A percentile compares a stretch with the other conserved stretches of the same genome.
Conservation (phyloP, 2,329 filamentous ascomycete species). For the Bimuria novae-zelandiae region DNA sequence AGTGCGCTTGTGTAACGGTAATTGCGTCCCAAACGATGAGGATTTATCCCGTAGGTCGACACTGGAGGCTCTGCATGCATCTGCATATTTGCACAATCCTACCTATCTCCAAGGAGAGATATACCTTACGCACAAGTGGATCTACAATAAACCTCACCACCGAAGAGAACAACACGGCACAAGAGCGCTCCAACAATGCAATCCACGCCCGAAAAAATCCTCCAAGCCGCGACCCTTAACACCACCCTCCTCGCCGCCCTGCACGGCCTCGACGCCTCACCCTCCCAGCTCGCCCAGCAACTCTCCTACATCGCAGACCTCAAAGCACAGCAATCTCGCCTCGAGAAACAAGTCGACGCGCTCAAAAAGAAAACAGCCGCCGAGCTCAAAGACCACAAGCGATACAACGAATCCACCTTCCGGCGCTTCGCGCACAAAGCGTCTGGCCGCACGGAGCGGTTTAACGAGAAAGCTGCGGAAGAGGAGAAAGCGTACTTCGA, state of each 20-base stretch:
- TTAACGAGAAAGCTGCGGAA: conserved; percentile 39
- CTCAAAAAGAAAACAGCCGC: conserved; percentile 23
- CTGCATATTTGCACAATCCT: too few species aligned
- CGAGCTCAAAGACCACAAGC: conserved; percentile 39
- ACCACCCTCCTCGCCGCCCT: conserved; percentile 31
- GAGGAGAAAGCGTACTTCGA: conserved; percentile 44
- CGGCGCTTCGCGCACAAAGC: conserved; percentile 40
- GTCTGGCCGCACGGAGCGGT: conserved; percentile 31
- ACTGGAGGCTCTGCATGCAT: too few species aligned
- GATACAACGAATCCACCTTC: conserved; percentile 40
- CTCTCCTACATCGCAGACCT: conserved; percentile 35
- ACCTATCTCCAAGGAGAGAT: too few species aligned
- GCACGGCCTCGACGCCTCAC: conserved; percentile 34
- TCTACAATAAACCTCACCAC: too few species aligned
- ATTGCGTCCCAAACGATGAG: too few species aligned
- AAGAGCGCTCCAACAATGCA: too few species aligned
- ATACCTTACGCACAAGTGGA: too few species aligned
- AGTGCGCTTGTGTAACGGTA: too few species aligned
- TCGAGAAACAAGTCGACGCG: conserved; percentile 19
- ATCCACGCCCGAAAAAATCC: conserved; percentile 31
- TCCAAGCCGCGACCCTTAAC: conserved; percentile 32
- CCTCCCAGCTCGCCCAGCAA: conserved; percentile 38
- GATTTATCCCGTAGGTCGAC: too few species aligned
- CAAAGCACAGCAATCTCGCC: conserved; percentile 18
- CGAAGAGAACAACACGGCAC: too few species aligned